Evolutionary conservation across 2,329 filamentous ascomycete genomes (phyloP).

Genomic region (Ceratocystis ficicola): DNA sequence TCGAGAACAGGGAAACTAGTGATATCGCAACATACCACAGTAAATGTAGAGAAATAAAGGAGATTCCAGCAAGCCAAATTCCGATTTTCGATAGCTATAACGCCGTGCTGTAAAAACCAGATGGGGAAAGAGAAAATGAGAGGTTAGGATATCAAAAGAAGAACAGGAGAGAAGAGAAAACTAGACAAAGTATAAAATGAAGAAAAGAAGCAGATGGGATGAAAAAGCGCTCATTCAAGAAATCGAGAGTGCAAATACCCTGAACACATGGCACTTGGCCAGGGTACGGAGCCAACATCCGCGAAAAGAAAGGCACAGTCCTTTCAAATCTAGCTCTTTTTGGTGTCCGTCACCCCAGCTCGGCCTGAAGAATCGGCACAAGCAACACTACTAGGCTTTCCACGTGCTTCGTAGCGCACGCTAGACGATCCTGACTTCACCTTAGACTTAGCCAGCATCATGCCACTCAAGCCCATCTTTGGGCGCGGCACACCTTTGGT

Average conservation of each 20-base stretch:
- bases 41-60: neutral
- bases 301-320: neutral
- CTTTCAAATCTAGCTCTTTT: neutral
- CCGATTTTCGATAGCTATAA: neutral
- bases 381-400: neutral
- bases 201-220: neutral
- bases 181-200: too few species aligned
- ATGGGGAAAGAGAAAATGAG: neutral
- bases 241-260: neutral
- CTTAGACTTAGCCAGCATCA: slow-evolving; percentile 10
- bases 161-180: neutral
- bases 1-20: neutral
- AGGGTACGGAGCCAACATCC: neutral
- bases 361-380: neutral
- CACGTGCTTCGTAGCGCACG: neutral
- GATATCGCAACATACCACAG: neutral
- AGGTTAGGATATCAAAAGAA: neutral
- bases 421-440: neutral
- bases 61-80: neutral
- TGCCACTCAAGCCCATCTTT: neutral
- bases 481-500: neutral
- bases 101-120: neutral
- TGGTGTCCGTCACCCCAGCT: neutral
- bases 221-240: neutral
- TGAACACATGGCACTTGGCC: neutral